These are phyloP conservation scores for Neurospora tetraspora DNA, from an alignment of 495 filamentous ascomycete species.

Conservation along the genomic window DNA sequence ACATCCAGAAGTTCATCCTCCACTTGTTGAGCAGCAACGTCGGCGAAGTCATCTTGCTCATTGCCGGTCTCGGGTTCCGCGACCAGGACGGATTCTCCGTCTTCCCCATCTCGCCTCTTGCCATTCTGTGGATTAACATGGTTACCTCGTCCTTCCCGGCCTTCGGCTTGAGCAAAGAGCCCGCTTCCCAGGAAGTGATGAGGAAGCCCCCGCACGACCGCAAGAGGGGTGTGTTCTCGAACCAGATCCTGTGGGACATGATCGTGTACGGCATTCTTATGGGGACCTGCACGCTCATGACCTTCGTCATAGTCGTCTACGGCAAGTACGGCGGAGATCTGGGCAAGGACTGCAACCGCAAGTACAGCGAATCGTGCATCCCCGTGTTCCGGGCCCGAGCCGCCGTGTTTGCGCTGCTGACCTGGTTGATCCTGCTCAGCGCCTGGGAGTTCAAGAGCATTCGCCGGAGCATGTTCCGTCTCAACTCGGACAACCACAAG, in stretches of 20 bases:
- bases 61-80: constrained; percentile 64
- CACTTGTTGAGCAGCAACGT: constrained; percentile 66
- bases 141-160: constrained; percentile 66
- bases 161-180: constrained; percentile 64
- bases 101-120: constrained; percentile 63
- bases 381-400: constrained; percentile 67
- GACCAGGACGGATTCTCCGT: constrained; percentile 54
- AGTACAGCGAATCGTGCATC: constrained; percentile 43
- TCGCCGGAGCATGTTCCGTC: constrained; percentile 56
- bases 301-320: constrained; percentile 62
- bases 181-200: constrained; percentile 58
- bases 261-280: constrained; percentile 62
- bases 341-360: constrained; percentile 56
- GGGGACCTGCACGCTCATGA: constrained; percentile 54
- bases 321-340: constrained; percentile 46
- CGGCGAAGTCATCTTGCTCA: constrained; percentile 60
- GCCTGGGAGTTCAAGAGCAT: constrained; percentile 72
- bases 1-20: constrained; percentile 75
- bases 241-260: constrained; percentile 62
- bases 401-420: constrained; percentile 66
- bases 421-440: constrained; percentile 60
- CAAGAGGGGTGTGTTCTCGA: constrained; percentile 57
- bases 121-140: constrained; percentile 75
- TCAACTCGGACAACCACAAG: constrained; percentile 44
- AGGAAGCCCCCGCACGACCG: constrained; percentile 59